Evolutionary conservation across 495 filamentous ascomycete genomes (phyloP), one percentile per base, ranked within the genome.

Genomic region (Pyronema omphalodes): DNA sequence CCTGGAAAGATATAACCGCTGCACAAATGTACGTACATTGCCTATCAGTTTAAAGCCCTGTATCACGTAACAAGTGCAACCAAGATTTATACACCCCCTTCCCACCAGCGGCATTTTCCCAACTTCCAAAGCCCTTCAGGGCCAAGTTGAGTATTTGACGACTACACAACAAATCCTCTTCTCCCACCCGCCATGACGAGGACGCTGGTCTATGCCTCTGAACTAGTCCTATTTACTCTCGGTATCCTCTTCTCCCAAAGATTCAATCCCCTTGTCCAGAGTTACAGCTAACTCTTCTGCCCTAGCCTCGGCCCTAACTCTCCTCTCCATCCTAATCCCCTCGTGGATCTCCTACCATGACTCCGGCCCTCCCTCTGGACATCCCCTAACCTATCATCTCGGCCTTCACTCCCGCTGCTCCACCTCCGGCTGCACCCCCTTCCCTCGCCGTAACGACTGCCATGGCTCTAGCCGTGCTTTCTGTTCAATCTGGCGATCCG

Each of bases 401-500:
- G 89, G 89, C 45, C 78, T 96, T 39, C 82, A 93, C 67, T 72
- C 73, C 29, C 79, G 79, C 58, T 96, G 89, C 68, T 84, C 74
- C 43, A 74, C 71, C 29, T 58, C 70, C 37, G 43, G 37, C 17
- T 79, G 74, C 56, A 51, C 61, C 6, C 66, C 63, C 66, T 76
- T 84, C 75, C 69, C 73, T 72, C 55, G 75, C 69, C 69, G 73
- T 55, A 72, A 77, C 46, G 83, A 85, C 68, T 86, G 82, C 69
- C 74, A 78, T 57, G 79, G 76, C 60, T 71, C 72, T 46, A 76
- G 84, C 62, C 75, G 79, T 33, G 77, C 80, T 67, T 94, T 96
- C 73, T 94, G 89, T 69, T 82, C 78, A 57, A 83, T 93, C 76
- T 96, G 89, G 89, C 76, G 84, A 35, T 81, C 79, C 41, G 78